Conservation (phyloP, 768 basidiomycete genomes). For the Lactarius hatsudake region DNA sequence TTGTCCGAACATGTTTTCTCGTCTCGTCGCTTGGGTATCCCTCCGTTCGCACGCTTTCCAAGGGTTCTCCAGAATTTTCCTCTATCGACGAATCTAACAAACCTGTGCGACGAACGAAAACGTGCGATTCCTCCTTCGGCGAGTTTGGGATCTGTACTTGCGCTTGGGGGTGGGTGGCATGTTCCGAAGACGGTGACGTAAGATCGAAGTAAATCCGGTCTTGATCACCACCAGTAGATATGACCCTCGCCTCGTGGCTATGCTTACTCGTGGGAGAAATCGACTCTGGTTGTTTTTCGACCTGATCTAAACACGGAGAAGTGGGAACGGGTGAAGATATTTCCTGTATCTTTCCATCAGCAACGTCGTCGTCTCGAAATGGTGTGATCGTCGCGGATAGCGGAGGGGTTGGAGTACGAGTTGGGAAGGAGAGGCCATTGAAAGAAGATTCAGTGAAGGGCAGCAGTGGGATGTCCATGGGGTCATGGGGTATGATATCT, state of each 20-base stretch:
- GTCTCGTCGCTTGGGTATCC: neutral
- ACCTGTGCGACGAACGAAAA: slow-evolving; percentile 11
- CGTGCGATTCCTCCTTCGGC: slow-evolving; percentile 2
- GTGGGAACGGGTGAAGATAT: neutral
- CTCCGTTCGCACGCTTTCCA: neutral
- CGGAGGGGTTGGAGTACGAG: slow-evolving; percentile 23
- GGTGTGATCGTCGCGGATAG: slow-evolving; percentile 21
- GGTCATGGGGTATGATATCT: slow-evolving; percentile 2
- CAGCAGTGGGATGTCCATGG: slow-evolving; percentile 2
- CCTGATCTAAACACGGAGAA: neutral
- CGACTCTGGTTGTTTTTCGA: neutral
- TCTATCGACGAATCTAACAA: slow-evolving; percentile 8
- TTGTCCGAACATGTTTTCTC: neutral
- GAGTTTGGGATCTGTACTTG: neutral
- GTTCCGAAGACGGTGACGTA: neutral
- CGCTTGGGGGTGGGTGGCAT: neutral
- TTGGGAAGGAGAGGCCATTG: slow-evolving; percentile 13
- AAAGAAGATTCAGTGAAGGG: slow-evolving; percentile 2
- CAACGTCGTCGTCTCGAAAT: slow-evolving; percentile 12
- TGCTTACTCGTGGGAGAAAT: neutral
- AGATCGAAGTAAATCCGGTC: neutral
- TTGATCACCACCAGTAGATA: neutral
- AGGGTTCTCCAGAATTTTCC: neutral
- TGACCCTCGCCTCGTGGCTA: neutral
- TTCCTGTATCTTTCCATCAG: neutral